Percentiles rank a stretch among this genome's conserved stretches.
Evolutionary conservation across 352 stramenopile genomes (phyloP).

Genomic region (Phytopythium litorale): DNA sequence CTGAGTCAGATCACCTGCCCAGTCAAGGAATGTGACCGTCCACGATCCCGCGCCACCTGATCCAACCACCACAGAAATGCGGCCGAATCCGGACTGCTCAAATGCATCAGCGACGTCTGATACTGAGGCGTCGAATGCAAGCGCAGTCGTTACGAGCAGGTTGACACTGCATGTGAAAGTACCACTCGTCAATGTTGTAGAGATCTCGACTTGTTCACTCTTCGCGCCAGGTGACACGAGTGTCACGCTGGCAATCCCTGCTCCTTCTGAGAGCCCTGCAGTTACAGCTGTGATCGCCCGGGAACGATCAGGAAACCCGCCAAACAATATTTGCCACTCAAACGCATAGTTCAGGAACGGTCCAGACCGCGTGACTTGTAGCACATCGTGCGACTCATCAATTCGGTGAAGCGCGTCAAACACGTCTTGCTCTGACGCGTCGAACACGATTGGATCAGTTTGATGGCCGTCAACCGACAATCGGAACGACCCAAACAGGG

Average conservation of each 20-base stretch:
- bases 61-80: constrained; percentile 11
- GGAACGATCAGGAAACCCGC: constrained; percentile 25
- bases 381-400: constrained; percentile 4
- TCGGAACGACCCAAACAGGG: constrained; percentile 37
- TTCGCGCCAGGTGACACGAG: constrained; percentile 25
- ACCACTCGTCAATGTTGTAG: constrained; percentile 31
- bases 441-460: constrained; percentile 25
- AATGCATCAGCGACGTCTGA: constrained; percentile 21
- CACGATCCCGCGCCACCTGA: constrained; percentile 24
- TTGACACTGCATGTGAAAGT: constrained; percentile 25
- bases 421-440: constrained; percentile 29
- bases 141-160: constrained; percentile 5
- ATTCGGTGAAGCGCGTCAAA: constrained; percentile 14
- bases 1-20: constrained; percentile 26
- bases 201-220: constrained; percentile 36
- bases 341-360: constrained; percentile 43
- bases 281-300: constrained; percentile 18
- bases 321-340: constrained; percentile 36
- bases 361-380: constrained; percentile 21
- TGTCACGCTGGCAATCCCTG: constrained; percentile 15
- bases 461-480: constrained; percentile 33
- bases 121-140: constrained; percentile 26
- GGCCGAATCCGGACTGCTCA: constrained; percentile 21
- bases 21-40: constrained; percentile 39
- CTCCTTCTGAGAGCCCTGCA: constrained; percentile 19